phyloP scores from a whole-genome alignment of 1,284 basidiomycete genomes.

The Sporisorium iseilematis-ciliati region DNA sequence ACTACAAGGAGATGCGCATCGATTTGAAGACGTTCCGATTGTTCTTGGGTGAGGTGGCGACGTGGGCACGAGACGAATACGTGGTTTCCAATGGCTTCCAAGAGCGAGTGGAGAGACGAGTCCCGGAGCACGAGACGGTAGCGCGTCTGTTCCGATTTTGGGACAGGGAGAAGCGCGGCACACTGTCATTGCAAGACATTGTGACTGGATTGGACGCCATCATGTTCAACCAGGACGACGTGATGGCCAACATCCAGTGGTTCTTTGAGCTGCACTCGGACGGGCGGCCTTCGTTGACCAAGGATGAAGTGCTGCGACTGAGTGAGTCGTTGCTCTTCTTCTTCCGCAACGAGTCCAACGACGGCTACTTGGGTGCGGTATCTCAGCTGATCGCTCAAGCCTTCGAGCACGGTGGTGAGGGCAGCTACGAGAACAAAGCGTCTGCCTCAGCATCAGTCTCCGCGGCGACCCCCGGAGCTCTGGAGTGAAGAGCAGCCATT shows the following conservation, averaged over 20 bases:
- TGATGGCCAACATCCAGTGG: slow-evolving; percentile 99
- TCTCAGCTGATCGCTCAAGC: slow-evolving; percentile 64
- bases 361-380: slow-evolving; percentile 83
- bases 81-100: slow-evolving; percentile 75
- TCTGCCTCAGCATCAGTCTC: slow-evolving; percentile 3
- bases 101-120: slow-evolving; percentile 65
- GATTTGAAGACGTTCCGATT: slow-evolving; percentile 86
- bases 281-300: slow-evolving; percentile 91
- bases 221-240: slow-evolving; percentile 80
- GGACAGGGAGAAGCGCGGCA: slow-evolving; percentile 64
- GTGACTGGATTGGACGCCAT: slow-evolving; percentile 89
- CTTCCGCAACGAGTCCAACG: slow-evolving; percentile 96
- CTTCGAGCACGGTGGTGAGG: slow-evolving; percentile 59
- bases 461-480: slow-evolving; percentile 5
- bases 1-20: slow-evolving; percentile 80
- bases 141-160: slow-evolving; percentile 61
- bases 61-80: slow-evolving; percentile 96
- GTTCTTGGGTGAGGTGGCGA: slow-evolving; percentile 91
- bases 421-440: slow-evolving; percentile 47
- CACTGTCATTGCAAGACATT: slow-evolving; percentile 76
- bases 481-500: slow-evolving; percentile 6
- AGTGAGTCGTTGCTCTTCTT: slow-evolving; percentile 88
- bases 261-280: slow-evolving; percentile 92
- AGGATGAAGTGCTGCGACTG: slow-evolving; percentile 90
- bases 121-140: slow-evolving; percentile 64